phyloP scores from a whole-genome alignment of 257 asterid genomes.

The Solanum bulbocastanum region DNA sequence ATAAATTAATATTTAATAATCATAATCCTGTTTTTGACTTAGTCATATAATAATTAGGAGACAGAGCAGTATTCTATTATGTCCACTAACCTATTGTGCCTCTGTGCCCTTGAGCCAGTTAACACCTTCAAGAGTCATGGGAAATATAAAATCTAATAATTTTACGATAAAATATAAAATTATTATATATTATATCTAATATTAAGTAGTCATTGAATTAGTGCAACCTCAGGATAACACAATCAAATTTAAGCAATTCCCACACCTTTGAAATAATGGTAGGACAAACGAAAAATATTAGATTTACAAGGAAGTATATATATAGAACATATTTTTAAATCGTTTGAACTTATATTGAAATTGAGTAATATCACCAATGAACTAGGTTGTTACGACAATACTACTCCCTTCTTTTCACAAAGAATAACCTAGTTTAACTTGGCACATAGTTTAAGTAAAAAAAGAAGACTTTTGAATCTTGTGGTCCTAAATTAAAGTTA shows the following conservation, averaged over 20 bases:
- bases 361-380: not conserved
- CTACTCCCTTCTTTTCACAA: no score
- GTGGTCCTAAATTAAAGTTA: no score
- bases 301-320: no score
- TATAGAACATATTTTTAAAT: no score
- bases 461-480: no score
- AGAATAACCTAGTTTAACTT: no score
- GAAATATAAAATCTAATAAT: not conserved
- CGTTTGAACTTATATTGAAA: not conserved
- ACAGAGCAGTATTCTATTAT: not conserved
- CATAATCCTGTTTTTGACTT: not conserved
- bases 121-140: not conserved
- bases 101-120: not conserved
- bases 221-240: not conserved
- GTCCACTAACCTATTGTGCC: not conserved
- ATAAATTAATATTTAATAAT: not conserved
- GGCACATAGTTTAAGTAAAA: no score
- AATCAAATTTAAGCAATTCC: not conserved
- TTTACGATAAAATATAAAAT: no score
- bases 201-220: no score
- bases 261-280: not conserved
- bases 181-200: no score
- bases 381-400: not conserved
- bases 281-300: not conserved
- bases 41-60: not conserved